These are phyloP conservation scores for Cicer judaicum DNA, from an alignment of 306 rosid genomes.

Conservation along the genomic window DNA sequence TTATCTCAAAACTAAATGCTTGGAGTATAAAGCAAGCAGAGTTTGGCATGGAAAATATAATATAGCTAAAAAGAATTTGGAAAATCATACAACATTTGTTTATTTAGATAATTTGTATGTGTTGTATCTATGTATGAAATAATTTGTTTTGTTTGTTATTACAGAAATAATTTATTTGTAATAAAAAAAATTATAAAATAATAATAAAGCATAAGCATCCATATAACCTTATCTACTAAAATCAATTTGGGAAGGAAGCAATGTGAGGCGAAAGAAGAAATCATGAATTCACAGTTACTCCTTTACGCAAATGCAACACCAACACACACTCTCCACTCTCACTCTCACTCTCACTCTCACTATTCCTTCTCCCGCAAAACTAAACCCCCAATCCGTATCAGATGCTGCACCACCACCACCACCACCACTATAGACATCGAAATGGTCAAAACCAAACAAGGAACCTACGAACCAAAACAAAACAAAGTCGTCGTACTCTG, in stretches of 20 bases:
- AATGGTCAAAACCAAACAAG: slow-evolving; percentile 77
- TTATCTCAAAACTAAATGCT: slow-evolving; percentile 1
- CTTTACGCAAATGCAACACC: neutral
- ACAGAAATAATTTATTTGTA: too few relatives aligned
- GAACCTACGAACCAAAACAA: slow-evolving; percentile 63
- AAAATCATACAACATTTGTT: neutral
- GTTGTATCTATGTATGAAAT: neutral
- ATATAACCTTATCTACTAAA: neutral
- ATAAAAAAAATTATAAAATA: too few relatives aligned
- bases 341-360: neutral
- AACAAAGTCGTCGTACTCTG: slow-evolving; percentile 75
- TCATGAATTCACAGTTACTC: neutral
- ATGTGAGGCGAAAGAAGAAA: neutral
- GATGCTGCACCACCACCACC: slow-evolving; percentile 21
- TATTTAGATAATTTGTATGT: neutral
- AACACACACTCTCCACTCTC: slow-evolving; percentile 8
- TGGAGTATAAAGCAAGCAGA: slow-evolving; percentile 27
- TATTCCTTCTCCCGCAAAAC: neutral
- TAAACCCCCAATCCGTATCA: neutral
- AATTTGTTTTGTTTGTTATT: neutral
- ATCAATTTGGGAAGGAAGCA: neutral
- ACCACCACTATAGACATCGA: slow-evolving; percentile 62
- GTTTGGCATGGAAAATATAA: neutral
- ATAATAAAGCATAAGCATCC: too few relatives aligned
- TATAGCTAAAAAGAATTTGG: neutral